phyloP scores from a whole-genome alignment of 176 grass and related monocot genomes.

The Echinochloa phyllopogon region DNA sequence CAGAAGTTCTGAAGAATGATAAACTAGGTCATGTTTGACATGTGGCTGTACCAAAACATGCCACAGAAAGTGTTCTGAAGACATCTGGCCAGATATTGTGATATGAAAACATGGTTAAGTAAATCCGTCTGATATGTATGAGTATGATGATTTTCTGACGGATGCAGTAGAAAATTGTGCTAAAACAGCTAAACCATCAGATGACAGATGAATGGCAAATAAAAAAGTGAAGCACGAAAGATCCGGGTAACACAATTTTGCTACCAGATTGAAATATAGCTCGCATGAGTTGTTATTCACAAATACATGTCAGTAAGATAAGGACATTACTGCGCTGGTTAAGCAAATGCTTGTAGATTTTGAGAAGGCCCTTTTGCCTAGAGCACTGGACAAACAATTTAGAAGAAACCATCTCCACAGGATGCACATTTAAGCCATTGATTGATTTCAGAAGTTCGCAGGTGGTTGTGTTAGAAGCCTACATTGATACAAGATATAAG shows the following conservation, averaged over 20 bases:
- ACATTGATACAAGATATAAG: conserved; percentile 55
- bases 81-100: neutral
- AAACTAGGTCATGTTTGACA: conserved; percentile 32
- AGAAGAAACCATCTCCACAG: conserved; percentile 94
- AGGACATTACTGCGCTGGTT: conserved; percentile 85
- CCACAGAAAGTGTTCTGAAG: neutral
- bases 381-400: conserved; percentile 98
- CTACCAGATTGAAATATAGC: neutral
- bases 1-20: conserved; percentile 36
- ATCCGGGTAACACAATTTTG: neutral
- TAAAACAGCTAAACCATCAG: neutral
- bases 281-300: conserved; percentile 2
- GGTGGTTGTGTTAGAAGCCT: conserved; percentile 84
- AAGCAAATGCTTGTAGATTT: conserved; percentile 96
- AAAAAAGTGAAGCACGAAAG: neutral
- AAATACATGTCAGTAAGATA: conserved; percentile 44
- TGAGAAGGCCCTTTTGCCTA: conserved; percentile 92
- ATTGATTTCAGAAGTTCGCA: conserved; percentile 95
- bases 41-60: neutral
- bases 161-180: conserved; percentile 3
- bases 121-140: neutral
- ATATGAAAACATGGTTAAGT: neutral
- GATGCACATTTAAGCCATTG: conserved; percentile 88
- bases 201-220: conserved; percentile 12
- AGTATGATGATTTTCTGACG: neutral